These are phyloP conservation scores for Hypoxylon subgilvum DNA, from an alignment of 495 filamentous ascomycete genomes.

Conservation along the genomic window DNA sequence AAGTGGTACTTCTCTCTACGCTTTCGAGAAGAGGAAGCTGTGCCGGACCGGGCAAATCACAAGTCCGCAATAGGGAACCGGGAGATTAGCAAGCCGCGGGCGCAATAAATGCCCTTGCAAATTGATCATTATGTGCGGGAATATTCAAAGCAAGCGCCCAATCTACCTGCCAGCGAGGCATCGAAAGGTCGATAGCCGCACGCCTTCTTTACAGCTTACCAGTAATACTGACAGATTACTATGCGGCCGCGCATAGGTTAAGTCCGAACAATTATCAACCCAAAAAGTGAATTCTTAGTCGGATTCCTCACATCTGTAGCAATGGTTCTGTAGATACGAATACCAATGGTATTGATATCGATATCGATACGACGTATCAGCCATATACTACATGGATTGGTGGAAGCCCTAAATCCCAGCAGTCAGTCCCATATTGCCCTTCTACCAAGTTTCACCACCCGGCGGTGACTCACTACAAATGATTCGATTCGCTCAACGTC, in stretches of 20 bases:
- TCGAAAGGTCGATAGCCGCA: conserved; percentile 20
- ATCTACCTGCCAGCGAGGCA: conserved; percentile 1
- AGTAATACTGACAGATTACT: too few relatives aligned
- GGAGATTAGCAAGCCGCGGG: conserved; percentile 16
- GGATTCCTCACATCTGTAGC: too few relatives aligned
- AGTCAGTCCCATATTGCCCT: conserved; percentile 5
- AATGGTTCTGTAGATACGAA: too few relatives aligned
- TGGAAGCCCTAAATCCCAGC: conserved; percentile 2
- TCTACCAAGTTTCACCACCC: conserved; percentile 19
- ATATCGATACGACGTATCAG: conserved; percentile 13
- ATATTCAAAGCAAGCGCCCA: conserved; percentile 13
- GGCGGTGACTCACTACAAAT: conserved; percentile 32
- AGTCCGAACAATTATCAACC: conserved; percentile 21
- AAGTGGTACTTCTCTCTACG: conserved; percentile 10
- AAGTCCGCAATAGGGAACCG: conserved; percentile 23
- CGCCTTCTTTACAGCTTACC: conserved; percentile 19
- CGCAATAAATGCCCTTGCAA: conserved; percentile 13
- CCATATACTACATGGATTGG: not conserved
- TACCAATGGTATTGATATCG: too few relatives aligned
- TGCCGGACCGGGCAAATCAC: conserved; percentile 21
- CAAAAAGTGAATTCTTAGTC: not conserved
- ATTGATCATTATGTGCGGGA: conserved; percentile 11
- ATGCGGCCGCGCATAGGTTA: too few relatives aligned
- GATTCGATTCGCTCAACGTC: conserved; percentile 20
- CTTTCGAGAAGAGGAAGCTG: conserved; percentile 4